A percentile compares a stretch with the other conserved stretches of the same genome.
Conservation (phyloP, 495 filamentous ascomycete species). For the Evansstolkia leycettana region DNA sequence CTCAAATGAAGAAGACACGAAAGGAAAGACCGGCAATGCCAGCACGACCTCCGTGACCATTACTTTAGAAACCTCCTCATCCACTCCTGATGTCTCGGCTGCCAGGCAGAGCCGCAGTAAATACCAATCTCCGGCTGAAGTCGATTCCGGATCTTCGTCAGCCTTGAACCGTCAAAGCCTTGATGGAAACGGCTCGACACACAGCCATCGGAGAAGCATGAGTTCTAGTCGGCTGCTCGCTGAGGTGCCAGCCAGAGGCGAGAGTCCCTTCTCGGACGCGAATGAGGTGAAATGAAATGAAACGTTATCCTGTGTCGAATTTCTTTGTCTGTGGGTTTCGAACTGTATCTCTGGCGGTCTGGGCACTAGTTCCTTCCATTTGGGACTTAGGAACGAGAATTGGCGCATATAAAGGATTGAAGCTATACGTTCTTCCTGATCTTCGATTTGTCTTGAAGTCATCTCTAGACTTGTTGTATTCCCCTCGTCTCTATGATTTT, state of each 20-base stretch:
- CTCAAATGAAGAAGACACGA: constrained; percentile 24
- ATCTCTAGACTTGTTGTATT: too few relatives aligned
- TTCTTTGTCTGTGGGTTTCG: background rate
- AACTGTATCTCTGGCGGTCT: background rate
- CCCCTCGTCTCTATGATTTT: too few relatives aligned
- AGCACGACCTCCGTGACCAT: constrained; percentile 6
- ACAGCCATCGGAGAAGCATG: constrained; percentile 9
- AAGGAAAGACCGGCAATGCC: constrained; percentile 9
- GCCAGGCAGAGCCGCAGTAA: constrained; percentile 46
- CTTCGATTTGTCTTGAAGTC: too few relatives aligned
- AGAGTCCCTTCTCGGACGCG: constrained; percentile 34
- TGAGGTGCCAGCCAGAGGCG: constrained; percentile 14
- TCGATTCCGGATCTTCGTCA: background rate
- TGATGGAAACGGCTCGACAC: background rate
- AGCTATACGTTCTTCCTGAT: too few relatives aligned
- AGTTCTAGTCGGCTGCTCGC: constrained; percentile 12
- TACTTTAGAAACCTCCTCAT: constrained; percentile 4
- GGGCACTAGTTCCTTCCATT: background rate
- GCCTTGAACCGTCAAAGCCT: too few relatives aligned
- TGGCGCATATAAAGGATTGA: too few relatives aligned
- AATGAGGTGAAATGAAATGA: constrained; percentile 47
- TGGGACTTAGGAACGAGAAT: too few relatives aligned
- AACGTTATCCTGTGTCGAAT: background rate
- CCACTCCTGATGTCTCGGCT: constrained; percentile 29
- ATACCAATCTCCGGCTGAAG: constrained; percentile 29